phyloP scores from a whole-genome alignment of 75 land plant genomes.

The Azolla pinnata region DNA sequence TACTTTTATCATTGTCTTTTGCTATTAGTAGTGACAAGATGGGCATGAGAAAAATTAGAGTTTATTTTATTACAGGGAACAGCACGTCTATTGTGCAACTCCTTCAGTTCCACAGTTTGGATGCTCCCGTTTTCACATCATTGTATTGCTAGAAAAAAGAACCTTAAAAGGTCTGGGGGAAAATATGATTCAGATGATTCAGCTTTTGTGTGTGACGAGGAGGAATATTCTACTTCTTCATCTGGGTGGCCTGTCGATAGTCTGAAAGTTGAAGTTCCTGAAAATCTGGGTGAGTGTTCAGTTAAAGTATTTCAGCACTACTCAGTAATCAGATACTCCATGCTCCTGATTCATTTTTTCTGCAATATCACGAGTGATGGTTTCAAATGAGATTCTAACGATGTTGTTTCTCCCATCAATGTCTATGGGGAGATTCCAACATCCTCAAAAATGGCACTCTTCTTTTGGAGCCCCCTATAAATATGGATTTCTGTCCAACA shows the following conservation, averaged over 20 bases:
- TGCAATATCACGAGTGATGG: too few relatives aligned
- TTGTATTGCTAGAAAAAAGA: constrained; percentile 46
- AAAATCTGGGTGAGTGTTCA: constrained; percentile 38
- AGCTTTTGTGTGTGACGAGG: constrained; percentile 40
- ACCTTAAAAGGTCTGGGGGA: constrained; percentile 42
- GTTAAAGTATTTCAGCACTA: too few relatives aligned
- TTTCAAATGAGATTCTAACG: too few relatives aligned
- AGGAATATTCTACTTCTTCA: constrained; percentile 41
- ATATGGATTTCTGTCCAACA: constrained; percentile 56
- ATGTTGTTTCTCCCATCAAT: too few relatives aligned
- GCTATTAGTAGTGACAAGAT: too few relatives aligned
- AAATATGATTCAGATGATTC: constrained; percentile 18
- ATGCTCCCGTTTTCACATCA: constrained; percentile 83
- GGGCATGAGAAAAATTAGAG: too few relatives aligned
- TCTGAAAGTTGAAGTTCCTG: constrained; percentile 73
- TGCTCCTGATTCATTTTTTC: neutral
- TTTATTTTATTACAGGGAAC: constrained; percentile 83
- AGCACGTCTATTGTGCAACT: constrained; percentile 76
- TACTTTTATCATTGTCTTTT: too few relatives aligned
- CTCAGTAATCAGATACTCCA: too few relatives aligned
- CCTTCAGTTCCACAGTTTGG: constrained; percentile 91
- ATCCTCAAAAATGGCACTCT: too few relatives aligned
- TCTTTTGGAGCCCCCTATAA: neutral
- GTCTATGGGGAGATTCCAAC: too few relatives aligned
- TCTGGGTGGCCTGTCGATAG: constrained; percentile 91